Percentiles rank a stretch among this genome's conserved stretches.
These are phyloP conservation scores for Fusarium fracticaudum DNA, from an alignment of 2,329 filamentous ascomycete species.

Conservation along the genomic window DNA sequence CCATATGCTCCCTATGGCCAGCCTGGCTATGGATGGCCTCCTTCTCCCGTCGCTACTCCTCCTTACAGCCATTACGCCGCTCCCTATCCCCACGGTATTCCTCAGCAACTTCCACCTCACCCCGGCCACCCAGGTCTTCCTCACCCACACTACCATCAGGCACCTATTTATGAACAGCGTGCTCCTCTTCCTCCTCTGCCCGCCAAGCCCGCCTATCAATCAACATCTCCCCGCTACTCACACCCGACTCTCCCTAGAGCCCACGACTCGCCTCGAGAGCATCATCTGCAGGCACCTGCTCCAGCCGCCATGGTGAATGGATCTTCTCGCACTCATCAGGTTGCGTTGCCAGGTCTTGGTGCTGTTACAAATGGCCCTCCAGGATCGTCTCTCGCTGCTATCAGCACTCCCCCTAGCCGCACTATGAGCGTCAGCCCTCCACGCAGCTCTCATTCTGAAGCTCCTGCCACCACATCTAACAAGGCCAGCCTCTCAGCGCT, in stretches of 20 bases:
- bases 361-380: slow-evolving; percentile 45
- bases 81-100: slow-evolving; percentile 47
- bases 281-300: slow-evolving; percentile 56
- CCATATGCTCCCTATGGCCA: slow-evolving; percentile 54
- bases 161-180: slow-evolving; percentile 49
- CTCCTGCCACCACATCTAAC: slow-evolving; percentile 39
- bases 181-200: slow-evolving; percentile 51
- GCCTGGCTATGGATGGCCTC: slow-evolving; percentile 62
- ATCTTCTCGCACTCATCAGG: slow-evolving; percentile 52
- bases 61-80: slow-evolving; percentile 60
- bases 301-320: slow-evolving; percentile 53
- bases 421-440: slow-evolving; percentile 61
- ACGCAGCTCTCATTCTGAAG: slow-evolving; percentile 50
- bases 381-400: slow-evolving; percentile 42
- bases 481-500: slow-evolving; percentile 61
- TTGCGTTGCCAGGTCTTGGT: slow-evolving; percentile 56
- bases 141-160: slow-evolving; percentile 42
- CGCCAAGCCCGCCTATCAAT: slow-evolving; percentile 47
- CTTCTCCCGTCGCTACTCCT: slow-evolving; percentile 64
- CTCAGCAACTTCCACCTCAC: slow-evolving; percentile 44
- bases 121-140: slow-evolving; percentile 43
- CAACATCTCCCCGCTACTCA: slow-evolving; percentile 43
- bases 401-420: slow-evolving; percentile 57
- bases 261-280: slow-evolving; percentile 56
- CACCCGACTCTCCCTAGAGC: slow-evolving; percentile 49